phyloP scores from a whole-genome alignment of 371 early-diverging fungal species.

The Zopfochytrium polystomum region DNA sequence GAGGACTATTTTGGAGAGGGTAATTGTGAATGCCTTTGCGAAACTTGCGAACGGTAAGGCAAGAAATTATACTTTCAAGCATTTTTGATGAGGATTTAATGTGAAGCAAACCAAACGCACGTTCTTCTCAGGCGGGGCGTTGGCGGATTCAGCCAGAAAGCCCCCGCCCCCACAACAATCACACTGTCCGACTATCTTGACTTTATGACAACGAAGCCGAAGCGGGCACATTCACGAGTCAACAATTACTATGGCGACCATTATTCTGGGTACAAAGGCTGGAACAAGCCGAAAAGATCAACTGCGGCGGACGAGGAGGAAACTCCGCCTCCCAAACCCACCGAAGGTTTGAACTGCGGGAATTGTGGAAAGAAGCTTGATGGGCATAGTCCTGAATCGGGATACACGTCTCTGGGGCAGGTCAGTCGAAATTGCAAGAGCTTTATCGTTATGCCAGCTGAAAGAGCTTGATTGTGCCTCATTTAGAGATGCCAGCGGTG shows the following conservation, averaged over 20 bases:
- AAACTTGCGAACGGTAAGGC: slow-evolving; percentile 71
- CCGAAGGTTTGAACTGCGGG: slow-evolving; percentile 12
- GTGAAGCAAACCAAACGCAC: not conserved
- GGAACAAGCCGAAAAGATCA: no score
- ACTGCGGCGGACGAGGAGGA: no score
- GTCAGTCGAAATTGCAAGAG: slow-evolving; percentile 1
- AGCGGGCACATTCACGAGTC: no score
- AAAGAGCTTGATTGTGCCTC: not conserved
- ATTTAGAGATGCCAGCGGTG: slow-evolving; percentile 27
- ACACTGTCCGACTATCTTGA: not conserved
- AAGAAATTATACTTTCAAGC: not conserved
- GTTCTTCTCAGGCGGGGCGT: not conserved
- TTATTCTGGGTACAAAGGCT: no score
- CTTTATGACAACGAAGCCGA: no score
- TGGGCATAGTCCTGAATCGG: not conserved
- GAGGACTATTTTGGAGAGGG: slow-evolving; percentile 81
- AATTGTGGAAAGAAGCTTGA: slow-evolving; percentile 15
- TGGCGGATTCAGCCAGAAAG: not conserved
- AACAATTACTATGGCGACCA: no score
- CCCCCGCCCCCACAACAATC: not conserved
- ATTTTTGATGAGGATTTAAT: not conserved
- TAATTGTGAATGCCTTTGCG: slow-evolving; percentile 87
- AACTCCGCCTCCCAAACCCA: no score
- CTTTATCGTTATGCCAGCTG: not conserved
- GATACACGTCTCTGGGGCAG: not conserved